Evolutionary conservation across 495 filamentous ascomycete species (phyloP).

Genomic region (Aspergillus asperescens): DNA sequence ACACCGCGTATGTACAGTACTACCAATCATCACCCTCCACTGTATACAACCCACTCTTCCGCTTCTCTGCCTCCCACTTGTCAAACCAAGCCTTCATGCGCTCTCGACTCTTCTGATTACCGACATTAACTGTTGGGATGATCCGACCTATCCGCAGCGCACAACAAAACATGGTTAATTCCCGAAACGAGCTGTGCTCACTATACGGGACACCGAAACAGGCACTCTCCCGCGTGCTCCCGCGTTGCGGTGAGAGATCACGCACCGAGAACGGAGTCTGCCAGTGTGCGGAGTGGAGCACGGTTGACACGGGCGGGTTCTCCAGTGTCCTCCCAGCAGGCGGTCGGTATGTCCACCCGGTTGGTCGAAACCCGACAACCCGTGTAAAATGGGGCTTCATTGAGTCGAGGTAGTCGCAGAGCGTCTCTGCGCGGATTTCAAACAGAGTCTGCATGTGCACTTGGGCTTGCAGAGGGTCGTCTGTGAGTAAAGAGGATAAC

Average conservation of each 20-base stretch:
- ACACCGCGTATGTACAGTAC: not conserved
- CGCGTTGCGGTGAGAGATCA: constrained; percentile 72
- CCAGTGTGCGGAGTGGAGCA: constrained; percentile 73
- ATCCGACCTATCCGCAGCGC: constrained; percentile 79
- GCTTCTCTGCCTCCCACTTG: constrained; percentile 78
- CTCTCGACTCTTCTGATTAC: constrained; percentile 60
- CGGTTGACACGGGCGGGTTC: constrained; percentile 58
- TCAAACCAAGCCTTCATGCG: constrained; percentile 92
- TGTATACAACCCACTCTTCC: constrained; percentile 67
- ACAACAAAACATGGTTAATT: constrained; percentile 90
- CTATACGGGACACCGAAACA: constrained; percentile 93
- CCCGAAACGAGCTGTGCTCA: constrained; percentile 90
- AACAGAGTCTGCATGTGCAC: constrained; percentile 96
- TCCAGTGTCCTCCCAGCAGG: constrained; percentile 56
- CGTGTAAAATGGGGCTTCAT: constrained; percentile 74
- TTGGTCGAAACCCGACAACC: constrained; percentile 86
- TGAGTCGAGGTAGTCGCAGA: constrained; percentile 77
- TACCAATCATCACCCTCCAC: constrained; percentile 27
- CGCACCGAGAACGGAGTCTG: constrained; percentile 55
- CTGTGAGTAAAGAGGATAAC: constrained; percentile 68
- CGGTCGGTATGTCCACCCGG: constrained; percentile 86
- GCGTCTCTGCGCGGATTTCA: constrained; percentile 81
- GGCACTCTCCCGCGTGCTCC: constrained; percentile 65
- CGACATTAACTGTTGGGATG: constrained; percentile 92
- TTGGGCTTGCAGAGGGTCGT: constrained; percentile 76